A percentile compares a stretch with the other conserved stretches of the same genome.
Evolutionary conservation across 2,329 filamentous ascomycete genomes (phyloP).

Genomic region (Akanthomyces lecanii): DNA sequence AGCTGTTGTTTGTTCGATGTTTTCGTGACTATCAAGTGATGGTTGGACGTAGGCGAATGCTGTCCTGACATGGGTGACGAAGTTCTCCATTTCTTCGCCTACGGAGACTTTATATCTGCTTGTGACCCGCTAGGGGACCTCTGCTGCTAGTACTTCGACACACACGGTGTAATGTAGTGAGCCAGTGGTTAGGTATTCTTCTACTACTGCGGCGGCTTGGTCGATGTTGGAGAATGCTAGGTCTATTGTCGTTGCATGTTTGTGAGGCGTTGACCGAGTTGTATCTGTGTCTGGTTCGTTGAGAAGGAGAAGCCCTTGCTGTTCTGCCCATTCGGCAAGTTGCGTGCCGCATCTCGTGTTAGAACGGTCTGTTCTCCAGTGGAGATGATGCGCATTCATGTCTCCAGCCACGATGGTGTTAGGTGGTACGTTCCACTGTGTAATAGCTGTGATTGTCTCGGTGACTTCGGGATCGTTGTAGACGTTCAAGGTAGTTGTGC

Average conservation of each 20-base stretch:
- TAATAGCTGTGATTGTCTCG: not conserved
- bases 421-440: not conserved
- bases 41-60: not conserved
- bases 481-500: constrained; percentile 1
- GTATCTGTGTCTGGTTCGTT: not conserved
- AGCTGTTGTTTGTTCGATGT: no score
- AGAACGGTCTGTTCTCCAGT: not conserved
- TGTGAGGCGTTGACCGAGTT: not conserved
- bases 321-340: not conserved
- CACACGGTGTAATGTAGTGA: not conserved
- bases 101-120: not conserved
- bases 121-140: not conserved
- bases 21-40: not conserved
- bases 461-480: not conserved
- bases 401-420: constrained; percentile 5
- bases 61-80: not conserved
- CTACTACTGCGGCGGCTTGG: no score
- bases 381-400: not conserved
- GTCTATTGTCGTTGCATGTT: no score
- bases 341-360: not conserved
- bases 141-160: not conserved
- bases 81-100: not conserved
- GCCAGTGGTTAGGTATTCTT: no score
- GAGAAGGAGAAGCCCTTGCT: not conserved
- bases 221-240: no score